Conservation (phyloP, 129 eudicot species). For the Tagetes erecta region DNA sequence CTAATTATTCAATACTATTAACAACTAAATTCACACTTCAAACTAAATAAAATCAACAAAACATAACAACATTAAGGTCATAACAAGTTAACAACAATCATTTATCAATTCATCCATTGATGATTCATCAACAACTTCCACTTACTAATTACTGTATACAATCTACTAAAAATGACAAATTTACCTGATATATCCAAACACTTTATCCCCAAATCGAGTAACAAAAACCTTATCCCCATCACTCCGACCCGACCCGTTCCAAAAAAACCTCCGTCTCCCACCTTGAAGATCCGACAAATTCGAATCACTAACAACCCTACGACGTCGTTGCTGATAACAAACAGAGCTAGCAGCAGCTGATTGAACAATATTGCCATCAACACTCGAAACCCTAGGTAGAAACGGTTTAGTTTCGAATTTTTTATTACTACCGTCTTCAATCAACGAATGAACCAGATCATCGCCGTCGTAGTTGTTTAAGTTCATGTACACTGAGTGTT, state of each 20-base stretch:
- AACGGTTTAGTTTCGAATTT: slow-evolving; percentile 47
- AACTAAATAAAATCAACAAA: background rate
- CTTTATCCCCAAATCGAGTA: slow-evolving; percentile 50
- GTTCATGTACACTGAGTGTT: slow-evolving; percentile 38
- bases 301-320: slow-evolving; percentile 50
- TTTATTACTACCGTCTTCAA: slow-evolving; percentile 27
- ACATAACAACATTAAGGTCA: background rate
- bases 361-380: background rate
- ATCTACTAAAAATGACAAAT: background rate
- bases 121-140: background rate
- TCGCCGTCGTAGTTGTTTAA: slow-evolving; percentile 31
- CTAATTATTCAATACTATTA: background rate
- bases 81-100: background rate
- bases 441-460: slow-evolving; percentile 28
- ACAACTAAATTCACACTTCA: background rate
- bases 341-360: slow-evolving; percentile 3
- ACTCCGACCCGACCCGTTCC: slow-evolving; percentile 39
- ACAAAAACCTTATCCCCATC: slow-evolving; percentile 43
- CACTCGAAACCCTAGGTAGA: slow-evolving; percentile 43
- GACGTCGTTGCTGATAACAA: slow-evolving; percentile 41
- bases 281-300: slow-evolving; percentile 38
- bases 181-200: slow-evolving; percentile 68
- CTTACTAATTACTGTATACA: background rate
- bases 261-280: slow-evolving; percentile 39
- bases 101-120: background rate